Evolutionary conservation across 1,284 basidiomycete species (phyloP), one percentile per base, ranked within the genome.

Genomic region (Bjerkandera adusta): DNA sequence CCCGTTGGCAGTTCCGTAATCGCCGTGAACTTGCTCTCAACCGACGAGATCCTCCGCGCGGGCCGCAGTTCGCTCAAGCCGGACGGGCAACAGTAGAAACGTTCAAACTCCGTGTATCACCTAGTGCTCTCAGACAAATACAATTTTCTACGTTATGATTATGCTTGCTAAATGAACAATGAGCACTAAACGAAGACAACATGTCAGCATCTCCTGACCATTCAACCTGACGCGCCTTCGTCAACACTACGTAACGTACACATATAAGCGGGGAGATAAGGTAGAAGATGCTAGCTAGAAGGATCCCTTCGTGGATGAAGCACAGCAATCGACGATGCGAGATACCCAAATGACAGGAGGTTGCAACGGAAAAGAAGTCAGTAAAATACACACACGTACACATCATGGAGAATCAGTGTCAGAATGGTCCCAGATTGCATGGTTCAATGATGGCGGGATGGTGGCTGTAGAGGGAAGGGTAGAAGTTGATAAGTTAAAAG

Each of bases 41-140:
- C 93, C 24, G 95, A 98, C 66, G 95, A 98, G 72, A 97, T 98
- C 52, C 69, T 98, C 56, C 79, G 95, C 43, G 95, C 96, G 15
- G 95, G 95, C 25, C 81, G 93, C 58, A 94, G 90, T 68, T 94
- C 91, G 43, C 68, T 90, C 60, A 90, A 90, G 64, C 77, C 88
- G 5, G 87, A 90, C 42, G 88, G 87, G 34, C 77, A 80, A 59
- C 80, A 83, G 55, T 68, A 64, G 39, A 36, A 21, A 48, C 22
- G 6, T 25, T 38, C 26, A 30, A 10, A 10, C n/a, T 30, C 7
- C 5, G 11, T 27, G 24, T n/a, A 21, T n/a, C 34, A 36, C 25
- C 34, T 47, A 20, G 16, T 12, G 15, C 33, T 36, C 16, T 41
- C 18, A 33, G 26, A 24, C 45, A 47, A n/a, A 36, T 40, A 40